These are phyloP conservation scores for Huntiella omanensis DNA, from an alignment of 2,329 filamentous ascomycete species.

Conservation along the genomic window DNA sequence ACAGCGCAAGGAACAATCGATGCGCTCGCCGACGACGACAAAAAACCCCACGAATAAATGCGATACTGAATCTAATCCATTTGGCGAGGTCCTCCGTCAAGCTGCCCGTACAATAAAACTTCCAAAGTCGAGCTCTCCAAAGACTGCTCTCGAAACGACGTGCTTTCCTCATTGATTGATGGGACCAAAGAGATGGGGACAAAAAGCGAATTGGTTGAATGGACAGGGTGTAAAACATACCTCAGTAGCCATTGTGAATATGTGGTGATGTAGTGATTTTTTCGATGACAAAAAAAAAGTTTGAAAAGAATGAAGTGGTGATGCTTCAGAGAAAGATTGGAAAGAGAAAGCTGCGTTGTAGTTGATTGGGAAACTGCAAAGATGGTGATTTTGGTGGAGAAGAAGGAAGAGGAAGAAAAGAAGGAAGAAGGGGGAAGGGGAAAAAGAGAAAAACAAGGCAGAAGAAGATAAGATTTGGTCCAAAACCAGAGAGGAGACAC, in stretches of 20 bases:
- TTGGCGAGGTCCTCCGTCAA: too few relatives aligned
- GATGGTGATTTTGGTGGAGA: neutral
- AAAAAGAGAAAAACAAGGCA: slow-evolving; percentile 4
- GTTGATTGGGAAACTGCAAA: slow-evolving; percentile 4
- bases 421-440: neutral
- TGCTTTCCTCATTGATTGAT: too few relatives aligned
- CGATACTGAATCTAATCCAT: too few relatives aligned
- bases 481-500: too few relatives aligned
- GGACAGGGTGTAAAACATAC: slow-evolving; percentile 24
- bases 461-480: neutral
- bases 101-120: too few relatives aligned
- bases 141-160: too few relatives aligned
- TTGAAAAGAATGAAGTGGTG: slow-evolving; percentile 6
- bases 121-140: too few relatives aligned
- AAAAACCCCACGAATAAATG: too few relatives aligned
- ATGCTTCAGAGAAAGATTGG: slow-evolving; percentile 7
- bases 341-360: neutral
- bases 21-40: too few relatives aligned
- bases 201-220: too few relatives aligned
- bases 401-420: slow-evolving; percentile 1
- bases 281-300: slow-evolving; percentile 4
- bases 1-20: too few relatives aligned
- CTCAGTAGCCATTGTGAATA: slow-evolving; percentile 40
- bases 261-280: slow-evolving; percentile 11
- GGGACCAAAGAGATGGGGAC: too few relatives aligned